Conservation (phyloP, 108 stramenopile species). For the Cyclotella atomus region DNA sequence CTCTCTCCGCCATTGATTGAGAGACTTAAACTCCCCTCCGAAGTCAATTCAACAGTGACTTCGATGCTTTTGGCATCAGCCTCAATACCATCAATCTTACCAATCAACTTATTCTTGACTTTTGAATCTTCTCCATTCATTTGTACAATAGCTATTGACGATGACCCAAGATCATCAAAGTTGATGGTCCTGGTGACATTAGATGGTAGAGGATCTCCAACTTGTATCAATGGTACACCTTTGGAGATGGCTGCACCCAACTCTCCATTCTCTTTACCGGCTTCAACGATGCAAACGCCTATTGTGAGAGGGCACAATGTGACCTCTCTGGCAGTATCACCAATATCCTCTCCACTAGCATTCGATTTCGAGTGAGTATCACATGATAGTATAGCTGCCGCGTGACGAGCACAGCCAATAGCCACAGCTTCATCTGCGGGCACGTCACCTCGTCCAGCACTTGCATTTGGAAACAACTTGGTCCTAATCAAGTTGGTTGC, state of each 20-base stretch:
- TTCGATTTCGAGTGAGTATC: conserved; percentile 44
- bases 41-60: conserved; percentile 48
- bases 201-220: conserved; percentile 50
- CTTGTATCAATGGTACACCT: conserved; percentile 39
- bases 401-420: conserved; percentile 77
- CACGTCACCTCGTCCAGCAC: conserved; percentile 52
- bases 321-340: conserved; percentile 36
- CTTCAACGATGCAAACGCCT: conserved; percentile 43
- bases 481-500: conserved; percentile 52
- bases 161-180: conserved; percentile 16
- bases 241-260: conserved; percentile 27
- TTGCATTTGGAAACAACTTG: conserved; percentile 58
- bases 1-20: conserved; percentile 49
- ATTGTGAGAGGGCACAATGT: conserved; percentile 41
- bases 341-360: conserved; percentile 23
- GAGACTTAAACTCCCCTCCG: conserved; percentile 29
- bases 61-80: conserved; percentile 39
- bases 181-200: conserved; percentile 34
- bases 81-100: conserved; percentile 45
- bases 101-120: conserved; percentile 42
- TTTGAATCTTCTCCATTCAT: conserved; percentile 24
- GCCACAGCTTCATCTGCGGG: conserved; percentile 75
- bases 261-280: conserved; percentile 30
- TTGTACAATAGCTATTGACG: conserved; percentile 44
- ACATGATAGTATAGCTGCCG: conserved; percentile 56